Evolutionary conservation across 768 basidiomycete genomes (phyloP), one percentile per base, ranked within the genome.

Genomic region (Rossbeevera mucosa): DNA sequence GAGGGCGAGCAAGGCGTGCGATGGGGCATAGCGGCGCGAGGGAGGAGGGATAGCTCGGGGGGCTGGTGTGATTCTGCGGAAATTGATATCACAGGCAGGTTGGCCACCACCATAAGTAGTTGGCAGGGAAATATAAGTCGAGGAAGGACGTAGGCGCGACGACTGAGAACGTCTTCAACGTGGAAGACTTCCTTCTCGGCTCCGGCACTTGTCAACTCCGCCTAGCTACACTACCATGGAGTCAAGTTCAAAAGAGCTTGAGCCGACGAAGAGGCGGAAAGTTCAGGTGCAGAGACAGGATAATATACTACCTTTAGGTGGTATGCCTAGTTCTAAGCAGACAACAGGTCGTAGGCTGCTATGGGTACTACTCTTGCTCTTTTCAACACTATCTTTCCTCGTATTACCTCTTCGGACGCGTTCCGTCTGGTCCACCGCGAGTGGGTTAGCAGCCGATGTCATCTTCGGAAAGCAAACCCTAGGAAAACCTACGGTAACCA

Each of bases 1-100:
- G 3, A 85, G 87, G 21, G 92, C 78, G 16, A 93, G 82, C 0
- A 93, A 74, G 0, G 89, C 83, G 60, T 92, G 90, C 0, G 84
- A 76, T 2, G 88, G 76, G 0, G 82, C 86, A 28, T 79, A 76
- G 11, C 80, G 75, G 75, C 0, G 81, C 80, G 48, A 91, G 71
- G 0, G 91, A 86, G 42, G 92, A 78, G 7, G 73, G 62, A 90
- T 86, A 0, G 88, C 78, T 1, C 90, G 85, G 0, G 90, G 89
- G 3, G 82, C 82, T 2, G 58, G 64, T 1, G 82, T 74, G 3
- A 78, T 81, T 51, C 79, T 77, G 7, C 81, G 52, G 0, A 54
- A 48, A 54, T 26, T 1, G 59, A 50, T 56, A 82, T 85, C 46
- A 31, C 40, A 29, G 36, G 31, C 31, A 16, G 7, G 31, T 16